phyloP scores from a whole-genome alignment of 148 eudicot species.

The Hydrangea macrophylla region DNA sequence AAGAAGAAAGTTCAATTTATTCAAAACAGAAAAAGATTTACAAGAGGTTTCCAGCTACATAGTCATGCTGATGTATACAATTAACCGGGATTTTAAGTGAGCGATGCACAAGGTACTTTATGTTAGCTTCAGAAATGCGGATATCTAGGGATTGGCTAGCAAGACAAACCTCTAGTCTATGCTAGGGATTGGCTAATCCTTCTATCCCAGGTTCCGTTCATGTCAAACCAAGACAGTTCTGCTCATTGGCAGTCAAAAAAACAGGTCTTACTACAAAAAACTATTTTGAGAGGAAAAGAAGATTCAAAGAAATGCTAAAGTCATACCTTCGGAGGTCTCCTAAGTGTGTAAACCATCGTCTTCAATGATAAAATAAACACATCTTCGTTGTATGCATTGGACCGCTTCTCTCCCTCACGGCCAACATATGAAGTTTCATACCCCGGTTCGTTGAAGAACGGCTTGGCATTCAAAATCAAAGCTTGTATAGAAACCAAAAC shows the following conservation, averaged over 20 bases:
- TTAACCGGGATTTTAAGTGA: too few species aligned
- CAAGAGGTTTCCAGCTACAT: too few species aligned
- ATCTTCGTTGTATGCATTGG: constrained; percentile 57
- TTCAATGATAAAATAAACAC: constrained; percentile 56
- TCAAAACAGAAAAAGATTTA: too few species aligned
- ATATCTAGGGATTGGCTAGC: neutral
- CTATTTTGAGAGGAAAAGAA: neutral
- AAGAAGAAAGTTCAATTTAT: too few species aligned
- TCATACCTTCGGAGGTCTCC: constrained; percentile 77
- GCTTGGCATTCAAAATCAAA: constrained; percentile 65
- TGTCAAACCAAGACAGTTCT: neutral
- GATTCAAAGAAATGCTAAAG: neutral
- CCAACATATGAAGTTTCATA: constrained; percentile 35
- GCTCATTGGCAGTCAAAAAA: neutral
- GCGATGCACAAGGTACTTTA: neutral
- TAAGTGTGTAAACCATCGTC: constrained; percentile 64
- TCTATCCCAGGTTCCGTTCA: neutral
- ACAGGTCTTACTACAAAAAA: neutral
- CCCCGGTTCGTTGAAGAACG: constrained; percentile 90
- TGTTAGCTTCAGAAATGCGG: neutral
- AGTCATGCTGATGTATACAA: too few species aligned
- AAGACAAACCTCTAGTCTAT: too few species aligned
- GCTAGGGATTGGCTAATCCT: too few species aligned
- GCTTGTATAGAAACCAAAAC: constrained; percentile 92
- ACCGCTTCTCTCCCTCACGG: constrained; percentile 37